Conservation (phyloP, 805 yeast species). For the Clavispora phyllophila region DNA sequence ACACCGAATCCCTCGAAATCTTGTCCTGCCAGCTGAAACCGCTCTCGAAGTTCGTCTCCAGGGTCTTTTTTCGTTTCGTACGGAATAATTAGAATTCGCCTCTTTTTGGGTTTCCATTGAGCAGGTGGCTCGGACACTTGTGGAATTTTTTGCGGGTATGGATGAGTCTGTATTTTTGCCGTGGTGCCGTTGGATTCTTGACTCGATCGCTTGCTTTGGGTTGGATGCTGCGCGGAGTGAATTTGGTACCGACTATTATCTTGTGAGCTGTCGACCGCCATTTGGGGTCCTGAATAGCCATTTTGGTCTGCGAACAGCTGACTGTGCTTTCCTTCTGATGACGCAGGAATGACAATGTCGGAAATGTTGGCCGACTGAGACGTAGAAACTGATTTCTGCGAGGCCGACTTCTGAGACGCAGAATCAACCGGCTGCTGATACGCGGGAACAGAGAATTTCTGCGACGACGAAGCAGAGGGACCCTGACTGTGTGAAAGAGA, state of each 20-base stretch:
- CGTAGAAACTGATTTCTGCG: neutral
- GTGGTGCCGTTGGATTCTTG: too few species aligned
- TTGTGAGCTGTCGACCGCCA: constrained; percentile 1
- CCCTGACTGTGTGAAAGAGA: too few species aligned
- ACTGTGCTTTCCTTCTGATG: neutral
- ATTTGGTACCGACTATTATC: neutral
- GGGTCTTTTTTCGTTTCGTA: neutral
- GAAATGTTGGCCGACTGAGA: neutral
- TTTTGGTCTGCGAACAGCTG: neutral
- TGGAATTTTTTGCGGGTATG: too few species aligned
- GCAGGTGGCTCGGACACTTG: neutral
- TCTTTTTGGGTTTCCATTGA: neutral
- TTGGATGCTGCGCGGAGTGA: too few species aligned
- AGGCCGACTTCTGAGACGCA: neutral
- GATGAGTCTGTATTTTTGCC: too few species aligned
- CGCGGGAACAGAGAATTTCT: too few species aligned
- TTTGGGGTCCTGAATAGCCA: neutral
- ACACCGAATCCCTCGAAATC: constrained; percentile 6
- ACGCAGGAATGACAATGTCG: neutral
- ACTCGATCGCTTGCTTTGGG: too few species aligned
- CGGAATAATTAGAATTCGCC: neutral
- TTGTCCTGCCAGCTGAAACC: constrained; percentile 4
- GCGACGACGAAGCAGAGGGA: too few species aligned
- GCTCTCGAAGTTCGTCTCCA: constrained; percentile 4
- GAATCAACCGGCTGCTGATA: too few species aligned